A percentile compares a stretch with the other conserved stretches of the same genome.
Conservation (phyloP, 1,284 basidiomycete genomes). For the Austroboletus novae-zelandiae region DNA sequence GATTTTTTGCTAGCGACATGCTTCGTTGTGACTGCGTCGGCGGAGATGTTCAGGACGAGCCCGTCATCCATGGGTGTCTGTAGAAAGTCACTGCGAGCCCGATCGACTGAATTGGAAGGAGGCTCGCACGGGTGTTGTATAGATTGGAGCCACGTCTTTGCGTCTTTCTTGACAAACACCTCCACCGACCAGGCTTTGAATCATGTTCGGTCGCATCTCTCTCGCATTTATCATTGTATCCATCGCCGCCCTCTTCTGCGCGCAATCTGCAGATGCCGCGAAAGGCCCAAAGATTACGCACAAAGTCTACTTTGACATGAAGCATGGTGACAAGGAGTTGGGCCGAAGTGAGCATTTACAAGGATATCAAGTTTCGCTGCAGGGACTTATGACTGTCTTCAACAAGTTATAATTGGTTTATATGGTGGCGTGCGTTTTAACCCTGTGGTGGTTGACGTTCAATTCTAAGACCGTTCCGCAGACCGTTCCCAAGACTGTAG, state of each 20-base stretch:
- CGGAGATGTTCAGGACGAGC: slow-evolving; percentile 66
- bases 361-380: neutral
- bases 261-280: slow-evolving; percentile 65
- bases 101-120: slow-evolving; percentile 18
- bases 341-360: slow-evolving; percentile 66
- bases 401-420: slow-evolving; percentile 76
- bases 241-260: slow-evolving; percentile 67
- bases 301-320: slow-evolving; percentile 93
- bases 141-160: slow-evolving; percentile 24
- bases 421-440: slow-evolving; percentile 64
- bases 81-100: no score
- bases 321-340: slow-evolving; percentile 80
- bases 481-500: slow-evolving; percentile 96
- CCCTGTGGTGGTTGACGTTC: neutral
- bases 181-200: neutral
- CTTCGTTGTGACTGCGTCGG: slow-evolving; percentile 35
- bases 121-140: slow-evolving; percentile 19
- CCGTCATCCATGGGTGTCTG: slow-evolving; percentile 57
- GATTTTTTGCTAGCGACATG: slow-evolving; percentile 51
- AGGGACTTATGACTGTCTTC: slow-evolving; percentile 5
- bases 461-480: slow-evolving; percentile 32
- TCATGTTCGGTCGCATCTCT: slow-evolving; percentile 61
- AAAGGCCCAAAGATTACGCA: slow-evolving; percentile 85
- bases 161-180: slow-evolving; percentile 4
- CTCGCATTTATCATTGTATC: slow-evolving; percentile 63